Conservation (phyloP, 768 basidiomycete species). For the Macrolepiota fuliginosa region DNA sequence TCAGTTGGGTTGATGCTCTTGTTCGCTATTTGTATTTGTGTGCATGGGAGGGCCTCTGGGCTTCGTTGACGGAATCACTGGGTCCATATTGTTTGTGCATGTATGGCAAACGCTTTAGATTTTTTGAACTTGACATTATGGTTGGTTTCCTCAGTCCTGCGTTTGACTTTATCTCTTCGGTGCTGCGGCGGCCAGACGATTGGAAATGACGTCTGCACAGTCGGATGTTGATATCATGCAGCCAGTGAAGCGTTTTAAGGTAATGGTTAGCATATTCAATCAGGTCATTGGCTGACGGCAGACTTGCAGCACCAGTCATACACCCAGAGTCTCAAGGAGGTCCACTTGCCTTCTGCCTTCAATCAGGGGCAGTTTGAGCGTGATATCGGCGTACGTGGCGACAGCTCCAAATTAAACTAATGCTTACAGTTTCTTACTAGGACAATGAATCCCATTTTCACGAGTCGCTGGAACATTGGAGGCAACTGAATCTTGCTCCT, state of each 20-base stretch:
- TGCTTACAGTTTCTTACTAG: conserved; percentile 31
- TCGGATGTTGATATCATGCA: neutral
- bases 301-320: conserved; percentile 70
- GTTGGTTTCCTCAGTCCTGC: neutral
- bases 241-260: conserved; percentile 48
- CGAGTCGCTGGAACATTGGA: conserved; percentile 69
- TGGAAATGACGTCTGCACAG: neutral
- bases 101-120: neutral
- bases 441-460: conserved; percentile 81
- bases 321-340: conserved; percentile 59
- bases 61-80: too few relatives aligned
- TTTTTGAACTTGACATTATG: neutral
- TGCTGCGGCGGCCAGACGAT: neutral
- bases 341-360: conserved; percentile 70
- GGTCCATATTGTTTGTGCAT: neutral
- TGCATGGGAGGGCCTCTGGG: too few relatives aligned
- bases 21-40: too few relatives aligned
- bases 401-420: neutral
- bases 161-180: neutral
- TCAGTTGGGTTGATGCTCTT: too few relatives aligned
- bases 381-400: conserved; percentile 50
- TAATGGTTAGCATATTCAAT: conserved; percentile 13
- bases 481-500: conserved; percentile 76
- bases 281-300: neutral
- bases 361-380: conserved; percentile 52